Evolutionary conservation across 2,329 filamentous ascomycete genomes (phyloP).

Genomic region (Fusarium sp.): DNA sequence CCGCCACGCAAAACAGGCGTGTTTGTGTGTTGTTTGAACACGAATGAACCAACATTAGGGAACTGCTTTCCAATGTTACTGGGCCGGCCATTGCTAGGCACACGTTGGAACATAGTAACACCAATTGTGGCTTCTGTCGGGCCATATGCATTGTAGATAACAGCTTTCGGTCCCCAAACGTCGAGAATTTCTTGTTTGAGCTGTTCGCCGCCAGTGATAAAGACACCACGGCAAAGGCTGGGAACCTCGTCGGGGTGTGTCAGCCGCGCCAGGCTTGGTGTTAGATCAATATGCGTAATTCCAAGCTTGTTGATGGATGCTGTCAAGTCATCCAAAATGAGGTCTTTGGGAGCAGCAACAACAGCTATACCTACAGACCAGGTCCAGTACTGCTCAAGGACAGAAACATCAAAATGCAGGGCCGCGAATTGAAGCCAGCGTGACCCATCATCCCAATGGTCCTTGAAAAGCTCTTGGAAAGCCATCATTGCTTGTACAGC

Average conservation of each 20-base stretch:
- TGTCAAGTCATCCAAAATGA: conserved; percentile 86
- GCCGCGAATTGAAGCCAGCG: conserved; percentile 94
- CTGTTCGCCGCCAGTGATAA: conserved; percentile 92
- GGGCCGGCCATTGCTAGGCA: conserved; percentile 80
- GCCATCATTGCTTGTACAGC: conserved; percentile 89
- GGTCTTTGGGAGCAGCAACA: conserved; percentile 82
- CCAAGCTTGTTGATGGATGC: conserved; percentile 75
- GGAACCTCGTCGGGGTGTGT: conserved; percentile 85
- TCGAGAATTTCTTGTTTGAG: conserved; percentile 91
- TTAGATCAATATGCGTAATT: conserved; percentile 93
- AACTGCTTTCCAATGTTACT: conserved; percentile 92
- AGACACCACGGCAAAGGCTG: conserved; percentile 82
- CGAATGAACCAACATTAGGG: conserved; percentile 86
- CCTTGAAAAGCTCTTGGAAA: conserved; percentile 81
- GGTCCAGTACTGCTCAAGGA: conserved; percentile 94
- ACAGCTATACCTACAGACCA: conserved; percentile 92
- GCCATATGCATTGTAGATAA: conserved; percentile 93
- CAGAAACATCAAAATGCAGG: conserved; percentile 93
- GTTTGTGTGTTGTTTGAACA: conserved; percentile 77
- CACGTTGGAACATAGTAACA: conserved; percentile 87
- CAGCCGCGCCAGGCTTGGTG: conserved; percentile 85
- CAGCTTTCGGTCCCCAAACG: conserved; percentile 80
- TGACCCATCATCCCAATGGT: conserved; percentile 78
- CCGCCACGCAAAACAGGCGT: conserved; percentile 80
- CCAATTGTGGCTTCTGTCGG: conserved; percentile 95